phyloP scores from a whole-genome alignment of 202 grass and related monocot species.

The Alloteropsis angusta region DNA sequence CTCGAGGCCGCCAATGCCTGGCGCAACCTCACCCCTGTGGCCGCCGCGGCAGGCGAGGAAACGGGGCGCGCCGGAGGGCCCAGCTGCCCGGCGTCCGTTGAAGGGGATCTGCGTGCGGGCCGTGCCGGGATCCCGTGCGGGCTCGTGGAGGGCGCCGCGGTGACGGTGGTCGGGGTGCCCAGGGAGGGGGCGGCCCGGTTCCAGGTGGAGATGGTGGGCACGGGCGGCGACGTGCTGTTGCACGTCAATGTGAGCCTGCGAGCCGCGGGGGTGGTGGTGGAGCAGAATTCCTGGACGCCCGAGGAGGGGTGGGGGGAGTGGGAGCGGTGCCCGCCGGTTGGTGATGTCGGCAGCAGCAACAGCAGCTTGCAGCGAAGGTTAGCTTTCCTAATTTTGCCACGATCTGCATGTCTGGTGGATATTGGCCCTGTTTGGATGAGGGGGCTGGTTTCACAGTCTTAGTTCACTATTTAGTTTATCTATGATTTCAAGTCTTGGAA shows the following conservation, averaged over 20 bases:
- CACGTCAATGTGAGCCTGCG: conserved; percentile 66
- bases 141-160: conserved; percentile 49
- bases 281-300: conserved; percentile 59
- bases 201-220: conserved; percentile 55
- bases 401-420: background rate
- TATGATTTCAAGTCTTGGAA: background rate
- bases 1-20: conserved; percentile 56
- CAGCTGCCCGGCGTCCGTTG: conserved; percentile 38
- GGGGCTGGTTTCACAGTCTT: background rate
- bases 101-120: background rate
- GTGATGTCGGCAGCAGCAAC: conserved; percentile 15
- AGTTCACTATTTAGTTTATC: background rate
- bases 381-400: background rate
- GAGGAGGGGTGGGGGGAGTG: conserved; percentile 45
- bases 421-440: too few species aligned
- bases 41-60: background rate
- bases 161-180: conserved; percentile 59
- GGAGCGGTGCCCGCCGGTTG: conserved; percentile 50
- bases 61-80: background rate
- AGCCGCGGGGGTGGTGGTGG: conserved; percentile 37
- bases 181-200: conserved; percentile 35
- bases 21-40: conserved; percentile 34
- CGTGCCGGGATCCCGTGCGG: conserved; percentile 52
- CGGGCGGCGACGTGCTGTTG: conserved; percentile 34
- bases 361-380: conserved; percentile 30